Evolutionary conservation across 345 rosid species (phyloP).

Genomic region (Lenwebbia sp.): DNA sequence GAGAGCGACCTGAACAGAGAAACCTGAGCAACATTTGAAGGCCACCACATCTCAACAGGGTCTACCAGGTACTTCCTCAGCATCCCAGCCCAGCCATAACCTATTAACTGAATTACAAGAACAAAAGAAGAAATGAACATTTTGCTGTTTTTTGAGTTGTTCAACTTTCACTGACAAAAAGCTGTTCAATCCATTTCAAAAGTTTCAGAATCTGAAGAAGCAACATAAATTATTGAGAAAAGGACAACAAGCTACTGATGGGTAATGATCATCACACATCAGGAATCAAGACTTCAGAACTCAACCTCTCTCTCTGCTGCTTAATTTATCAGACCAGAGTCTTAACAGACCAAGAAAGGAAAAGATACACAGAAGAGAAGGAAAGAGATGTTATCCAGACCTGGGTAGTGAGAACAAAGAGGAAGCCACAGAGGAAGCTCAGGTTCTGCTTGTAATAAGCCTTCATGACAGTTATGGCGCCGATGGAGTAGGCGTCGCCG

Average conservation of each 20-base stretch:
- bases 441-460: conserved; percentile 83
- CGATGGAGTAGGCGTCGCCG: conserved; percentile 96
- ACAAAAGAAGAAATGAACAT: not conserved
- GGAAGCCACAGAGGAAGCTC: conserved; percentile 59
- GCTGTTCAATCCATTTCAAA: not conserved
- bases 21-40: conserved; percentile 96
- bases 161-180: not conserved
- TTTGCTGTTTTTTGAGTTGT: not conserved
- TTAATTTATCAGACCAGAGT: not conserved
- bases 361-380: no score
- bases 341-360: no score
- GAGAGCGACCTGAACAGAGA: conserved; percentile 78
- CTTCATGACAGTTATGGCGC: conserved; percentile 97
- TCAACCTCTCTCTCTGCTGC: not conserved
- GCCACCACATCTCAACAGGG: conserved; percentile 99
- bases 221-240: not conserved
- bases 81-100: conserved; percentile 99
- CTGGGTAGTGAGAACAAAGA: conserved; percentile 90
- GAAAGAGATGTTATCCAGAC: conserved; percentile 4
- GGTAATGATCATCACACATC: not conserved
- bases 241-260: not conserved
- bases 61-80: conserved; percentile 89
- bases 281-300: not conserved
- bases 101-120: conserved; percentile 42
- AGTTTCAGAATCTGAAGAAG: not conserved